Percentiles rank a stretch among this genome's conserved stretches.
Evolutionary conservation across 805 yeast species (phyloP).

Genomic region (Grigorovia humatica): DNA sequence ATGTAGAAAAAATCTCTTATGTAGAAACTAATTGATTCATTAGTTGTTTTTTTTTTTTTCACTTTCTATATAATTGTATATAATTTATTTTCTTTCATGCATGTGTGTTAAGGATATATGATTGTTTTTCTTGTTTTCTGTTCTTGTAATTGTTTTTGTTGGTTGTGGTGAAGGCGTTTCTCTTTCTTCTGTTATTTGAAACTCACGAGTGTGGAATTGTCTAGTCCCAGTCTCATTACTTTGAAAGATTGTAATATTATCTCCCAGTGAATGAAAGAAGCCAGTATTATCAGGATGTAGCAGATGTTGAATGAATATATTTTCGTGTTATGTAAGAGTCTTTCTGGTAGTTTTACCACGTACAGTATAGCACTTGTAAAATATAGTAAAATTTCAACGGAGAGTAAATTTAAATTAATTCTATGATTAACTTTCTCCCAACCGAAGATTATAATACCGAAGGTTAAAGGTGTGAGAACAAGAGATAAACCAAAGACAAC

Average conservation of each 20-base stretch:
- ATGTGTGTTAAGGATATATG: too few species aligned
- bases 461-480: conserved; percentile 55
- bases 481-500: conserved; percentile 68
- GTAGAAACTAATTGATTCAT: too few species aligned
- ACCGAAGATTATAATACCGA: conserved; percentile 43
- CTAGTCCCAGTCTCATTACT: conserved; percentile 18
- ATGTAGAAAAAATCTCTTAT: too few species aligned
- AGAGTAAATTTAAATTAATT: conserved; percentile 45
- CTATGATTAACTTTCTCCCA: conserved; percentile 35
- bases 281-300: conserved; percentile 59
- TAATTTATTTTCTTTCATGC: too few species aligned
- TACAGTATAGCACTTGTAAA: conserved; percentile 64
- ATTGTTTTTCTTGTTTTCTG: background rate
- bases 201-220: conserved; percentile 13
- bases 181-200: conserved; percentile 2
- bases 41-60: too few species aligned
- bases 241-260: conserved; percentile 49
- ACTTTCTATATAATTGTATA: too few species aligned
- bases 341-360: conserved; percentile 65
- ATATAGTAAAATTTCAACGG: conserved; percentile 58
- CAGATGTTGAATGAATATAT: conserved; percentile 59
- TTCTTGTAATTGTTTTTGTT: too few species aligned
- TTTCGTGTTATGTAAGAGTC: conserved; percentile 30
- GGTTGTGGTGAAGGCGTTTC: background rate
- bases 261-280: conserved; percentile 59